Base-by-base conservation (phyloP, 306 rosid genomes). In the Sechiopsis laciniata region DNA sequence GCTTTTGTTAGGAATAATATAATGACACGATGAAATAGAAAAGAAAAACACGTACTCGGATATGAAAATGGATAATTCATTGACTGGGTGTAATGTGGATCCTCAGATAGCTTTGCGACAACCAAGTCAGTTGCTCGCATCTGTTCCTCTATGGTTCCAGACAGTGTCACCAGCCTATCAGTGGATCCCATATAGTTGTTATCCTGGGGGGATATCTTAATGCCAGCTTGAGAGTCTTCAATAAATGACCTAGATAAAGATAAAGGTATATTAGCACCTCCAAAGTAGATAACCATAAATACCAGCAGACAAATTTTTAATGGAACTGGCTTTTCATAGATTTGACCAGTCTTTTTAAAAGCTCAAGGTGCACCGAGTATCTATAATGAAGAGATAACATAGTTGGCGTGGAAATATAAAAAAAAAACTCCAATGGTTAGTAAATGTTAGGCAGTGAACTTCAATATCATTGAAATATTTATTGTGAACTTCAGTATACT, bases 131-230 rank as follows among this genome's bases (percentile, higher is more conserved):
- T 81, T 13, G 95, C 99, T 42, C 87, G 87, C 91, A 95, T 85
- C 83, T 89, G 99, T 80, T 91, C 99, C 56, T 95, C 99, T 46
- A 95, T 84, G 76, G 87, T 84, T 87, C 99, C 99, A 75, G 90
- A 81, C 77, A 95, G 55, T 12, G 97, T 91, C 74, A 95, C 99
- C 62, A 95, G 91, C 89, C 99, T 87, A 82, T 95, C 99, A 79
- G 85, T 95, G 78, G 88, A 83, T 59, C 96, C 99, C 78, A 79
- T 88, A 79, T 88, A 95, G 84, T 86, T 91, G 82, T 88, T 89
- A 83, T 95, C 99, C 80, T 95, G 99, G 68, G 99, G 99, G 52
- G 99, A 95, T 87, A 95, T 95, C 84, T 95, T 95, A 79, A 95
- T 95, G 83, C 96, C 89, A 79, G 99, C 99, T 74, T 85, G 96